Conservation (phyloP, 1,139 yeast species). For the Kodamaea ohmeri region DNA sequence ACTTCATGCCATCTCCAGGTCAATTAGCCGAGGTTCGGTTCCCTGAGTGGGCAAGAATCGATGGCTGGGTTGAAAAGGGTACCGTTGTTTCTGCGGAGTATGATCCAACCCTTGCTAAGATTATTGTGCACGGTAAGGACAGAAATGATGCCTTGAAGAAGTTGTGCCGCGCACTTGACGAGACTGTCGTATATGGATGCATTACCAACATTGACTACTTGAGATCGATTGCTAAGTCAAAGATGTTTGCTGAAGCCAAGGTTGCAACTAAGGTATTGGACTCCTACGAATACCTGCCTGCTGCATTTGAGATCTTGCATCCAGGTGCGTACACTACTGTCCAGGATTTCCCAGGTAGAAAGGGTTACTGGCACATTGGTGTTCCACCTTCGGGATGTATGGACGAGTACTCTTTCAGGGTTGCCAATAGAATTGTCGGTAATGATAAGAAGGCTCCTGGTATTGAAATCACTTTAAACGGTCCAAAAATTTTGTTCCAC, state of each 20-base stretch:
- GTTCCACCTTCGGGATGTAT: conserved; percentile 99
- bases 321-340: conserved; percentile 97
- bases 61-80: conserved; percentile 91
- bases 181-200: conserved; percentile 86
- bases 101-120: conserved; percentile 95
- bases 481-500: conserved; percentile 85
- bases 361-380: conserved; percentile 83
- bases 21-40: conserved; percentile 80
- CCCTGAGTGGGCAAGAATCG: conserved; percentile 89
- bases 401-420: conserved; percentile 87
- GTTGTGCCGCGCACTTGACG: conserved; percentile 76
- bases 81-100: conserved; percentile 89
- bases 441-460: conserved; percentile 81
- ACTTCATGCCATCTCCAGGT: conserved; percentile 94
- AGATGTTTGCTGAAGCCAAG: conserved; percentile 77
- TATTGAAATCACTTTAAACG: conserved; percentile 81
- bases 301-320: conserved; percentile 74
- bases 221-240: conserved; percentile 77
- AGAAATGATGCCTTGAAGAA: conserved; percentile 79
- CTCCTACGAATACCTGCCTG: conserved; percentile 73
- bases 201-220: conserved; percentile 87
- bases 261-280: conserved; percentile 88
- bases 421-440: conserved; percentile 89
- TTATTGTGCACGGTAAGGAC: conserved; percentile 89
- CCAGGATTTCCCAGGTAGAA: conserved; percentile 94